Base-by-base conservation (phyloP, 495 filamentous ascomycete genomes). In the Penicillium bialowiezense region DNA sequence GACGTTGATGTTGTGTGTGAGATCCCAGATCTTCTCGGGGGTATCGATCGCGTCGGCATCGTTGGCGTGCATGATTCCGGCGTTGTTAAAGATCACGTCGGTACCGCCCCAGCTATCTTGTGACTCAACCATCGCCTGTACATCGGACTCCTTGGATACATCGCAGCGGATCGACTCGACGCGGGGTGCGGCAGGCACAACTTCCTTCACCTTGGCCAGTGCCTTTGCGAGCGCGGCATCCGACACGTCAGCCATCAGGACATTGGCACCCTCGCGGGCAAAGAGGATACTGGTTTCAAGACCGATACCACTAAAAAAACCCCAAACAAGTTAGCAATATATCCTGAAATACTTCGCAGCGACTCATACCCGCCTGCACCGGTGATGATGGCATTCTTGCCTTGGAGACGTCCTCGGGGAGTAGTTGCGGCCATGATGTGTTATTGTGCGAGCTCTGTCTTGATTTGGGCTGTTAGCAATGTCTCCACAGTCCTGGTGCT, bases 41-140 rank as follows among this genome's bases (percentile, higher is more conserved):
- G 90, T 96, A 48, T 83, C 75, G 49, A 95, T 70, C 17, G 92
- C 89, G 68, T 96, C 91, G 51, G 81, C 86, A 65, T 98, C 93
- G 44, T 86, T 76, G 24, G 78, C 80, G 67, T 97, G 91, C 93
- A 98, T 98, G 63, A 98, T 98, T 14, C 93, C 93, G 0, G 93
- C 93, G 63, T 98, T 98, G 80, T 98, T 98, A 82, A 96, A 98
- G 53, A 98, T 88, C 56, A 97, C 77, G 65, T 98, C 93, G 0
- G 90, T 72, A n/a, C 93, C 93, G 57, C 91, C 92, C 90, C 89
- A 96, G 38, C 72, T 50, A 60, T 97, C 91, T 39, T 90, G 65
- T 2, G 74, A 66, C 46, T 84, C 81, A n/a, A 96, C 77, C 52
- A 82, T 74, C 23, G 85, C 79, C 52, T 86, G 68, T 18, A 96